Evolutionary conservation across 352 stramenopile genomes (phyloP).

Genomic region (Globisporangium parvum): DNA sequence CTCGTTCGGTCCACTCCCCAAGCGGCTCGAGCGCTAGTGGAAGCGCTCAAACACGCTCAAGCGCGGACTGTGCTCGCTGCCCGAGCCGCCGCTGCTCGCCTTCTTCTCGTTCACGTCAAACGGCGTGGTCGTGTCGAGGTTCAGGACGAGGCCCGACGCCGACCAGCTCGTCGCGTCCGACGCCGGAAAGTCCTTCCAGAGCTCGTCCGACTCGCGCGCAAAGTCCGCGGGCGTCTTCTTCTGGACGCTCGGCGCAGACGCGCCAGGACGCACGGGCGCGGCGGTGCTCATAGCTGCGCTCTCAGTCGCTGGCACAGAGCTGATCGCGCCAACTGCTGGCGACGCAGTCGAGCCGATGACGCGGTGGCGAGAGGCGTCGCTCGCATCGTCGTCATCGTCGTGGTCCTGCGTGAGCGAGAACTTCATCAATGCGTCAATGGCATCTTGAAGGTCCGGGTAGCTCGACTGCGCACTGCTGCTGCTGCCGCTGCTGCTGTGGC

Average conservation of each 20-base stretch:
- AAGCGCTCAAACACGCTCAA: constrained; percentile 83
- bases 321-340: constrained; percentile 3
- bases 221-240: constrained; percentile 38
- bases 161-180: constrained; percentile 45
- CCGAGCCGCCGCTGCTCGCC: constrained; percentile 7
- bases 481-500: constrained; percentile 8
- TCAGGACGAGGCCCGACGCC: constrained; percentile 43
- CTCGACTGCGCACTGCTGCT: constrained; percentile 17
- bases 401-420: constrained; percentile 67
- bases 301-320: not conserved
- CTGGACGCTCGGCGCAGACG: not conserved
- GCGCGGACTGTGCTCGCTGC: constrained; percentile 62
- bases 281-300: not conserved
- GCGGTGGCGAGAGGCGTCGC: constrained; percentile 2
- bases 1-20: not conserved
- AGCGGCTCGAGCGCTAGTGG: constrained; percentile 36
- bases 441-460: constrained; percentile 80
- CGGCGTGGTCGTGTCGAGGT: constrained; percentile 41
- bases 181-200: constrained; percentile 76
- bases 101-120: constrained; percentile 31
- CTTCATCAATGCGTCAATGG: constrained; percentile 85
- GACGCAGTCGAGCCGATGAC: constrained; percentile 17
- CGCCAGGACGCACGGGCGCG: no score
- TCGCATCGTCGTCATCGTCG: constrained; percentile 16
- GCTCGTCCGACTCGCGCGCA: constrained; percentile 52